Conservation (phyloP, 1,284 basidiomycete species). For the Tilletiaria anomala region DNA sequence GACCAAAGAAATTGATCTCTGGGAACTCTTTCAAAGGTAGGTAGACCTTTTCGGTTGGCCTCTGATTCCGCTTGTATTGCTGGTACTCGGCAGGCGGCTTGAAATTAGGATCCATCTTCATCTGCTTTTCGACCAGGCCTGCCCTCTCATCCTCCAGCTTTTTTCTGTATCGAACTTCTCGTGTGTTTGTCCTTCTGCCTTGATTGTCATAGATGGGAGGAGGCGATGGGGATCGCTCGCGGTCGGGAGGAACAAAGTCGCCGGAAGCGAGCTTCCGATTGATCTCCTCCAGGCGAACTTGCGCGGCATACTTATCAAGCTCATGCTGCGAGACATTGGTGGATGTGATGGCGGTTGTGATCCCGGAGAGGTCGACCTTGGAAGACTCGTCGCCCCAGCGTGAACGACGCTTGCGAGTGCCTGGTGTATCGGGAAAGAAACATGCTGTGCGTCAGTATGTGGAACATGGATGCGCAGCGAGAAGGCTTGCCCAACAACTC, state of each 20-base stretch:
- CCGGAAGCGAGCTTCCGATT: constrained; percentile 82
- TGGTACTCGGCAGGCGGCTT: constrained; percentile 90
- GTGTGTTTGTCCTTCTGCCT: constrained; percentile 91
- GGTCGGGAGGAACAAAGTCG: constrained; percentile 87
- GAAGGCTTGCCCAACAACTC: too few relatives aligned
- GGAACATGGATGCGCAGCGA: too few relatives aligned
- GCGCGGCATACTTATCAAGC: constrained; percentile 37
- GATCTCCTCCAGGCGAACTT: constrained; percentile 74
- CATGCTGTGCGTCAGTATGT: too few relatives aligned
- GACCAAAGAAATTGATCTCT: constrained; percentile 98
- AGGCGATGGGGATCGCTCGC: constrained; percentile 88
- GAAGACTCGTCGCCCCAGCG: constrained; percentile 33
- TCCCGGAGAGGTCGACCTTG: constrained; percentile 12
- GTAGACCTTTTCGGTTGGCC: constrained; percentile 72
- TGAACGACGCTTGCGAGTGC: constrained; percentile 33
- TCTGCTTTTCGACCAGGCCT: constrained; percentile 77
- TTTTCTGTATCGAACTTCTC: constrained; percentile 92
- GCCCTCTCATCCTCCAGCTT: constrained; percentile 95
- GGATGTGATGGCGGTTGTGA: constrained; percentile 28
- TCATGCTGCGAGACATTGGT: constrained; percentile 23
- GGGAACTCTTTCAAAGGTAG: constrained; percentile 99
- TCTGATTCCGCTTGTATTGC: constrained; percentile 63
- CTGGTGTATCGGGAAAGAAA: too few relatives aligned
- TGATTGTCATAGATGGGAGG: constrained; percentile 93
- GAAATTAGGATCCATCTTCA: constrained; percentile 96